phyloP scores from a whole-genome alignment of 2,329 filamentous ascomycete genomes.

The Exophiala lecanii-corni region DNA sequence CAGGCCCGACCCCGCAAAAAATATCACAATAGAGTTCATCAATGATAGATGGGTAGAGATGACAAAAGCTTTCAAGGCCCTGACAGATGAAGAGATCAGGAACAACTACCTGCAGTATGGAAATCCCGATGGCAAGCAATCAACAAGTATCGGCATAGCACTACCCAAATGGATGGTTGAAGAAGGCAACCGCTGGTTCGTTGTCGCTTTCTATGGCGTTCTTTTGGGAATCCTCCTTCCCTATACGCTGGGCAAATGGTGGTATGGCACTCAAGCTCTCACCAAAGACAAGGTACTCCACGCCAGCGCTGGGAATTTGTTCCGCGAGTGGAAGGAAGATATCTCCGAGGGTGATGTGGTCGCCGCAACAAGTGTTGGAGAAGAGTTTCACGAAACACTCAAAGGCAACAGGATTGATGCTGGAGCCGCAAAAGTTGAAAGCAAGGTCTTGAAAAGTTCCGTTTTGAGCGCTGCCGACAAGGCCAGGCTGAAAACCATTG shows the following conservation, averaged over 20 bases:
- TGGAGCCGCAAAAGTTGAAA: constrained; percentile 78
- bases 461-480: constrained; percentile 70
- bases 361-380: constrained; percentile 73
- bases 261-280: constrained; percentile 91
- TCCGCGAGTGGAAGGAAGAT: constrained; percentile 84
- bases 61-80: constrained; percentile 94
- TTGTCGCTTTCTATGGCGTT: constrained; percentile 81
- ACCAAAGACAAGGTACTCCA: constrained; percentile 92
- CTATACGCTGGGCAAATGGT: constrained; percentile 94
- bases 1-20: constrained; percentile 74
- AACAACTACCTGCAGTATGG: constrained; percentile 97
- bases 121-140: constrained; percentile 96
- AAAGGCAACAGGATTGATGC: constrained; percentile 74
- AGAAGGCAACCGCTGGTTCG: constrained; percentile 92
- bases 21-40: constrained; percentile 78
- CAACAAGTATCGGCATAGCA: constrained; percentile 95
- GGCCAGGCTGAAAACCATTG: constrained; percentile 70
- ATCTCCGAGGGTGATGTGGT: constrained; percentile 77
- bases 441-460: constrained; percentile 63
- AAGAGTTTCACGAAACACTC: constrained; percentile 75
- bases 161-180: constrained; percentile 88
- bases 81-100: constrained; percentile 94
- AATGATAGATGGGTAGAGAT: constrained; percentile 91
- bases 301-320: constrained; percentile 89
- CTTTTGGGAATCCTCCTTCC: constrained; percentile 86